These are phyloP conservation scores for Ascobolus immersus DNA, from an alignment of 495 filamentous ascomycete genomes.

Conservation along the genomic window DNA sequence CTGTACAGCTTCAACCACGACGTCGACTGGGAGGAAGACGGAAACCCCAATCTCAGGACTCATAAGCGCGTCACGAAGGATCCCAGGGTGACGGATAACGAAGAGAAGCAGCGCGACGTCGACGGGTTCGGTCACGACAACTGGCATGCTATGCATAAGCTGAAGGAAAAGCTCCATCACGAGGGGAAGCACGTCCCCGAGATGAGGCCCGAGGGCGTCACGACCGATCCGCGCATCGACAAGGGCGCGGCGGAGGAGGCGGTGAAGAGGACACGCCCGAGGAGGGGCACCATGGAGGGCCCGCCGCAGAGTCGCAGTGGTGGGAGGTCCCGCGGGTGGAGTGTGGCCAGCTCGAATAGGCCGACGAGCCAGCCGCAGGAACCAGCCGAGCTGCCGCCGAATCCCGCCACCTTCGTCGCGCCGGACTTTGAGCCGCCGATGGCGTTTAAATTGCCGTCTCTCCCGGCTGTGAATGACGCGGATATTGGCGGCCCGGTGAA, in stretches of 20 bases:
- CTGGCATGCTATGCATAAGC: constrained; percentile 15
- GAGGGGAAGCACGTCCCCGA: background rate
- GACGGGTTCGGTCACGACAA: constrained; percentile 50
- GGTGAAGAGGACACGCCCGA: too few species aligned
- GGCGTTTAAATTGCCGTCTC: constrained; percentile 37
- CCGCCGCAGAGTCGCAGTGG: background rate
- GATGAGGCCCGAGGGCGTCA: background rate
- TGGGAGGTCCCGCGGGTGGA: background rate
- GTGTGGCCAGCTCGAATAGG: too few species aligned
- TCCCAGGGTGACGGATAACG: constrained; percentile 34
- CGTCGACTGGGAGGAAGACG: constrained; percentile 39
- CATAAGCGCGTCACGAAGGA: constrained; percentile 36
- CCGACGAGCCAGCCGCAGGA: too few species aligned
- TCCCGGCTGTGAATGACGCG: constrained; percentile 45
- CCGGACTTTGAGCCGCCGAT: constrained; percentile 30
- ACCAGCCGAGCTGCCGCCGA: constrained; percentile 24
- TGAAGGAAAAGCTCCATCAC: background rate
- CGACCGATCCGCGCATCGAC: too few species aligned
- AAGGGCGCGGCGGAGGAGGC: background rate
- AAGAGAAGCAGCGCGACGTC: constrained; percentile 46
- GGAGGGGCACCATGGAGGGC: too few species aligned
- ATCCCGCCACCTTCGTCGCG: constrained; percentile 24
- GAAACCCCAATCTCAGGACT: constrained; percentile 31
- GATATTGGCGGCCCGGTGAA: constrained; percentile 50
- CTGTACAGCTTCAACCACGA: constrained; percentile 70